Conservation (phyloP, 2,329 filamentous ascomycete genomes). For the Colletotrichum sp. region DNA sequence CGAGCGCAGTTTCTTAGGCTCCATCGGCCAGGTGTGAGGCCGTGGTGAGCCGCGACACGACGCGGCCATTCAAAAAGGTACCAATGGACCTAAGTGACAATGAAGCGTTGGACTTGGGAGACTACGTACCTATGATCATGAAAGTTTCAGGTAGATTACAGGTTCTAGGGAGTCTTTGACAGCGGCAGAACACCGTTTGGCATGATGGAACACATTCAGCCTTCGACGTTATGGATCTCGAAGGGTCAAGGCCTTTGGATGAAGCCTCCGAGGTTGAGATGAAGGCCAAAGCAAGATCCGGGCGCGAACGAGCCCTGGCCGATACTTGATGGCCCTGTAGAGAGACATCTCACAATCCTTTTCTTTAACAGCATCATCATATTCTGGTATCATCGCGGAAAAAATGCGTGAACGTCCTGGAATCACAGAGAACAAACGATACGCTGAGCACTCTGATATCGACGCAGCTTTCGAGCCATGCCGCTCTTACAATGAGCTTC, state of each 20-base stretch:
- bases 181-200: background rate
- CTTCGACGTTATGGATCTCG: background rate
- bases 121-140: background rate
- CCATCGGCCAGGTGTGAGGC: background rate
- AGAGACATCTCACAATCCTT: background rate
- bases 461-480: background rate
- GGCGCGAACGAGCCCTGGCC: background rate
- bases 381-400: background rate
- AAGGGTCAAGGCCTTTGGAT: background rate
- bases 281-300: background rate
- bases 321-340: background rate
- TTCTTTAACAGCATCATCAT: background rate
- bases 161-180: background rate
- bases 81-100: background rate
- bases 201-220: background rate
- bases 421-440: background rate
- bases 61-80: background rate
- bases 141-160: rapidly evolving
- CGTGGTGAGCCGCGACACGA: background rate
- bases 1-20: background rate
- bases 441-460: background rate
- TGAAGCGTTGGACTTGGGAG: background rate
- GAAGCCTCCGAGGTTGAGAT: background rate
- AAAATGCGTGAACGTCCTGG: background rate
- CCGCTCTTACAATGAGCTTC: background rate